Conservation (phyloP, 2,329 filamentous ascomycete species). For the Colletotrichum horii region DNA sequence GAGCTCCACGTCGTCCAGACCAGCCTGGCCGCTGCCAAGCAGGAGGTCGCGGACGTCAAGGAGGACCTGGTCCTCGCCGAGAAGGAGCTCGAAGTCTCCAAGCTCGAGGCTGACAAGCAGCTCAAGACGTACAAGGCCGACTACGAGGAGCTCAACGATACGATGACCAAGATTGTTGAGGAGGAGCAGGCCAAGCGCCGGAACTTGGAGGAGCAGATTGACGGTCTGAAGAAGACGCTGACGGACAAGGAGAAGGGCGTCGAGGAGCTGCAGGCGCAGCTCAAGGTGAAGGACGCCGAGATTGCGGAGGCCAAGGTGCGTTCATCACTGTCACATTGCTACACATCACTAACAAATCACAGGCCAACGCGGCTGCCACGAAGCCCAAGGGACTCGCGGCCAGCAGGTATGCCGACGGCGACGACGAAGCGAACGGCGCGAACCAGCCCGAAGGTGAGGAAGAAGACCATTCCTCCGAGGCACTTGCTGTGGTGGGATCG, state of each 20-base stretch:
- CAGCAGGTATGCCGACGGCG: constrained; percentile 56
- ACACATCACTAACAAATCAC: neutral
- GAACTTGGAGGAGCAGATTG: constrained; percentile 54
- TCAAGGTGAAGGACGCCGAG: constrained; percentile 69
- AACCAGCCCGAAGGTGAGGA: constrained; percentile 61
- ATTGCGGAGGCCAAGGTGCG: constrained; percentile 65
- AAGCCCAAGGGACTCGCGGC: constrained; percentile 57
- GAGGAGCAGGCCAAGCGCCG: constrained; percentile 61
- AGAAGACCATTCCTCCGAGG: constrained; percentile 68
- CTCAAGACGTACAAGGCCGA: constrained; percentile 63
- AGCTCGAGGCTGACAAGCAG: constrained; percentile 55
- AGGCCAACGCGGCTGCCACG: constrained; percentile 51
- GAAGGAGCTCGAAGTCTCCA: constrained; percentile 60
- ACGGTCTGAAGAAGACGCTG: constrained; percentile 49
- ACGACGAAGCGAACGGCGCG: constrained; percentile 37
- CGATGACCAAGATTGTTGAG: constrained; percentile 64
- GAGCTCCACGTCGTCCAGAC: constrained; percentile 39
- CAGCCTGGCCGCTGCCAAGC: constrained; percentile 41
- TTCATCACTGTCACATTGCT: constrained; percentile 13
- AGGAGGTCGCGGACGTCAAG: constrained; percentile 32
- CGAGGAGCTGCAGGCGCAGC: constrained; percentile 56
- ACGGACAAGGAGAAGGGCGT: constrained; percentile 53
- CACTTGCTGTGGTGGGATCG: constrained; percentile 70
- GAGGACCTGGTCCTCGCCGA: constrained; percentile 53
- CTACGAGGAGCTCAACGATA: constrained; percentile 68